Evolutionary conservation across 2,329 filamentous ascomycete genomes (phyloP).

Genomic region (Fusarium sp.): DNA sequence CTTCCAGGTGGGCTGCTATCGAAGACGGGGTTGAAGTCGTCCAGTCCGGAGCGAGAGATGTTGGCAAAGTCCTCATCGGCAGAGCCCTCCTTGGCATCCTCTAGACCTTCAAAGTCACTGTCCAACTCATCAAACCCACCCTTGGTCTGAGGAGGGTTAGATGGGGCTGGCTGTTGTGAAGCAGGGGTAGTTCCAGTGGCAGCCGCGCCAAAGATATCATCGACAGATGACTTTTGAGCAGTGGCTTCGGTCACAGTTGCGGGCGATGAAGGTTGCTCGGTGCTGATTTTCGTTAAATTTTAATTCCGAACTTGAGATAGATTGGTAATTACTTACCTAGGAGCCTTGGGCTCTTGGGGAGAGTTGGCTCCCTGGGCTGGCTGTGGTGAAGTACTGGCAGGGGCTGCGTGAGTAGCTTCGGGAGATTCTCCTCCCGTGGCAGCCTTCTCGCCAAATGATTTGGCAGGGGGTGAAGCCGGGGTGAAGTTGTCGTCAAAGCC

Average conservation of each 20-base stretch:
- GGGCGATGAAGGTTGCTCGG: conserved; percentile 48
- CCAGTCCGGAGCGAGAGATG: conserved; percentile 75
- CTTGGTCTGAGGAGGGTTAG: conserved; percentile 53
- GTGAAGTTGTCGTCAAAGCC: conserved; percentile 96
- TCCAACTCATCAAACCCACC: conserved; percentile 80
- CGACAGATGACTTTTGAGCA: conserved; percentile 49
- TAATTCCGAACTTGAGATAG: background rate
- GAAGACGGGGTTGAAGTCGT: conserved; percentile 85
- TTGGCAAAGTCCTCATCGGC: conserved; percentile 84
- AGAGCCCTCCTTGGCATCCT: conserved; percentile 84
- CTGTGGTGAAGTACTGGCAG: conserved; percentile 30
- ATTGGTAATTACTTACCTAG: conserved; percentile 40
- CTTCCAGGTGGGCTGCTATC: conserved; percentile 73
- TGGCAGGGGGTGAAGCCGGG: conserved; percentile 64
- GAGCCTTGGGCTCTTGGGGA: conserved; percentile 34
- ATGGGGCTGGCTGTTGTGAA: conserved; percentile 46
- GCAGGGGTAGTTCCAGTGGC: conserved; percentile 43
- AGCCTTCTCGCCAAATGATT: conserved; percentile 40
- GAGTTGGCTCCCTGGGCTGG: conserved; percentile 41
- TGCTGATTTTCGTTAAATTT: conserved; percentile 34
- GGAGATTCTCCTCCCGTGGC: conserved; percentile 29
- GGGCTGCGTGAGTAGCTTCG: conserved; percentile 3
- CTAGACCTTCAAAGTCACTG: conserved; percentile 83
- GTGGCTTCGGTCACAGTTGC: conserved; percentile 45
- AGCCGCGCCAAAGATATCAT: conserved; percentile 57